Evolutionary conservation across 345 rosid genomes (phyloP).

Genomic region (Sonneratia caseolaris): DNA sequence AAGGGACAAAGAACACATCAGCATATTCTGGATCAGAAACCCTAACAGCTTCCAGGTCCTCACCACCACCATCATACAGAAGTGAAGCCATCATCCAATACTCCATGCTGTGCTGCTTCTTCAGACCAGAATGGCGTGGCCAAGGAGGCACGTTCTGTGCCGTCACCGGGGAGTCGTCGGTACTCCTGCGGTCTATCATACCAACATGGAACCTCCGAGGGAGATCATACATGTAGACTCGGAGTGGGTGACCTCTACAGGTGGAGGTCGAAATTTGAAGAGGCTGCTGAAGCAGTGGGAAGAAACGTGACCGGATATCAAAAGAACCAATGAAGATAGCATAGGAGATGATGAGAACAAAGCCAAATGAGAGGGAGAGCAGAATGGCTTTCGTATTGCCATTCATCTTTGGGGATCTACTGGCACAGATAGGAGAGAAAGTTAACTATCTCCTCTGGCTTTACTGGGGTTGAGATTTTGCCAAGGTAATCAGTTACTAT

Average conservation of each 20-base stretch:
- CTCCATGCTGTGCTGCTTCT: constrained; percentile 85
- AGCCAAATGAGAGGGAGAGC: constrained; percentile 21
- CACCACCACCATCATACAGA: constrained; percentile 30
- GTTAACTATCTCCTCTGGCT: background rate
- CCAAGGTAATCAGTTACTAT: background rate
- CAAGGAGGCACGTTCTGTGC: constrained; percentile 55
- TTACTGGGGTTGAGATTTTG: background rate
- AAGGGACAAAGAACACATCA: constrained; percentile 77
- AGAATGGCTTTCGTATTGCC: constrained; percentile 16
- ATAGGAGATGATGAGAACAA: constrained; percentile 38
- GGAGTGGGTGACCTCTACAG: constrained; percentile 38
- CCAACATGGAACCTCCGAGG: constrained; percentile 73
- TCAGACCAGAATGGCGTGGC: constrained; percentile 53
- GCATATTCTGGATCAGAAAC: constrained; percentile 87
- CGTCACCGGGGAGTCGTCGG: constrained; percentile 45
- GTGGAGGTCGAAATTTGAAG: constrained; percentile 10
- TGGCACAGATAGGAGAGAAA: background rate
- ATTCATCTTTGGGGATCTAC: background rate
- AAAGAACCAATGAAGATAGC: constrained; percentile 42
- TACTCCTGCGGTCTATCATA: constrained; percentile 46
- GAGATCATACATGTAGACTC: constrained; percentile 87
- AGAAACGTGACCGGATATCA: constrained; percentile 55
- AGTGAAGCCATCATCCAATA: constrained; percentile 96
- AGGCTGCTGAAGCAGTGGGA: constrained; percentile 34
- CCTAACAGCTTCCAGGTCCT: constrained; percentile 60